Base-by-base conservation (phyloP, 352 stramenopile species). In the Elongisporangium undulatum region DNA sequence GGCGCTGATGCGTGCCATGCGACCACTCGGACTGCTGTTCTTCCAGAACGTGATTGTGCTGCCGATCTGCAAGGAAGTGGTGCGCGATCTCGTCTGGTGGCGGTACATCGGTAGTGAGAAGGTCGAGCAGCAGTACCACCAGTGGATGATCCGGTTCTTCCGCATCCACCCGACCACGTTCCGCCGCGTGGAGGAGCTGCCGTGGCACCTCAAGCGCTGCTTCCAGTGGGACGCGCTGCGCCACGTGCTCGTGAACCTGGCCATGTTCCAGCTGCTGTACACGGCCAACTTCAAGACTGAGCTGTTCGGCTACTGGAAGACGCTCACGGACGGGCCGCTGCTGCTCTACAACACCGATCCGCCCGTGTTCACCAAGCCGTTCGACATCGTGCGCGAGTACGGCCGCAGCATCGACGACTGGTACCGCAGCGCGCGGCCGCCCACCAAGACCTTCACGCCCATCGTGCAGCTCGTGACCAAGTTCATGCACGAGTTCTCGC, bases 331-430 rank as follows among this genome's bases (percentile, higher is more conserved):
- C 52, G 89, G 89, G 0, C 89, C 82, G 22, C 53, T 89, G 38
- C 69, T 83, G 8, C 64, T 88, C 20, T 82, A 82, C 63, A 71
- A 64, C 19, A 60, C 65, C 16, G 72, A 85, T 13, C 58, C 72
- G 45, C 69, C 74, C 15, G 66, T 72, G 24, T 87, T 88, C 61
- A 68, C 83, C 20, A 68, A 71, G n/a, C 70, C 86, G 0, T 98
- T 97, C 61, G 94, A 98, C 66, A 69, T 98, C n/a, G 90, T 98
- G 3, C 77, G 82, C 39, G 90, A 97, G 58, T 97, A 97, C 61
- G 95, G 96, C 45, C 80, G 82, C 48, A 85, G 85, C 19, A 59
- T 97, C 16, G 85, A 97, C 17, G 85, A 87, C 23, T 98, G 93
- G 93, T 91, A 95, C 65, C 68, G 74, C 24, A 75, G 59, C 29